Evolutionary conservation across 148 eudicot species (phyloP), one percentile per base, ranked within the genome.

Genomic region (Suaeda aralocaspica): DNA sequence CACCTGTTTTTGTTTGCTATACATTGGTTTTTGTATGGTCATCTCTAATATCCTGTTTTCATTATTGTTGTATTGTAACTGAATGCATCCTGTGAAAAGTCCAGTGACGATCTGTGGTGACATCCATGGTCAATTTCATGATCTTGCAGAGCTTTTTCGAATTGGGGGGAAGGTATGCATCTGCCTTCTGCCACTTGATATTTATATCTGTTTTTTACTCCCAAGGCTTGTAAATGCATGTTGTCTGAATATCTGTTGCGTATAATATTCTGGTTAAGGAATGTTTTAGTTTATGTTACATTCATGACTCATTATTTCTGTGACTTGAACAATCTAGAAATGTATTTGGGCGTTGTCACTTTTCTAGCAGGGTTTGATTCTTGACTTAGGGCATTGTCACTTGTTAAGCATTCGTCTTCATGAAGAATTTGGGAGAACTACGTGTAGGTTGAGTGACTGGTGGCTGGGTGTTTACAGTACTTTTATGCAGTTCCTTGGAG

Each of bases 41-140:
- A 11, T 34, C 0, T 26, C 46, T 2, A 11, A n/a, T n/a, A n/a
- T n/a, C n/a, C n/a, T n/a, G n/a, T n/a, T 28, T 15, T 45, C 55
- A 26, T 53, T 66, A 58, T 66, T 34, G 33, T 19, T 50, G 12
- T 69, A 0, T 67, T 58, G 21, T 62, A 42, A 72, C 70, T 50
- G 12, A 34, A 36, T 87, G 86, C 85, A 92, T 96, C 98, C 98
- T 36, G 98, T 92, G 69, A 92, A 89, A 79, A 88, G 98, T 80
- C 98, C 98, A 58, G 98, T 92, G 50, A 92, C 98, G 33, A 92
- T 92, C 59, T 92, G 98, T 76, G 98, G 98, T 69, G 98, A 92
- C 72, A 92, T 92, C 81, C 98, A 92, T 79, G 98, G 98, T 68
- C 98, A 92, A 76, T 92, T 92, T 78, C 98, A 92, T 82, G 98